phyloP scores from a whole-genome alignment of 108 stramenopile species.

The Pelagomonas calceolata region DNA sequence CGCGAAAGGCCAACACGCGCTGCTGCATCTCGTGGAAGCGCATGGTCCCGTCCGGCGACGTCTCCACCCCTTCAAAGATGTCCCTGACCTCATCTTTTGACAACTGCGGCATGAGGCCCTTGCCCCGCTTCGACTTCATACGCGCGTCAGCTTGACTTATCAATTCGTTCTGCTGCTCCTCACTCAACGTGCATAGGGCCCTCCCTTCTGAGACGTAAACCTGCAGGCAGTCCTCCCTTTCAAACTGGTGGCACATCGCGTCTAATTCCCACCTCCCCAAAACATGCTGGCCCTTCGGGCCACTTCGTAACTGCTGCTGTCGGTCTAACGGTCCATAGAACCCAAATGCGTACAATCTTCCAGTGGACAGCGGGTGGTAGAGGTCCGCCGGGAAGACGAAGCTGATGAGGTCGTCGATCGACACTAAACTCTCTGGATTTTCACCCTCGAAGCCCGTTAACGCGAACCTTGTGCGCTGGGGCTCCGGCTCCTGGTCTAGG shows the following conservation, averaged over 20 bases:
- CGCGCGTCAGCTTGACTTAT: constrained; percentile 33
- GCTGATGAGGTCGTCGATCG: constrained; percentile 18
- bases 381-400: constrained; percentile 35
- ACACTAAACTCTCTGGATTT: background rate
- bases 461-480: background rate
- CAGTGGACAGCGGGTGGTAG: constrained; percentile 38
- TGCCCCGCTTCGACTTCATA: constrained; percentile 24
- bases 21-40: constrained; percentile 43
- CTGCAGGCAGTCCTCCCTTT: constrained; percentile 38
- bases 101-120: constrained; percentile 24
- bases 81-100: constrained; percentile 20
- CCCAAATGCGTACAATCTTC: constrained; percentile 33
- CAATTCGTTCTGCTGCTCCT: constrained; percentile 32
- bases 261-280: constrained; percentile 36
- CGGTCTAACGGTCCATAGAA: constrained; percentile 39
- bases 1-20: constrained; percentile 22
- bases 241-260: constrained; percentile 39
- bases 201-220: constrained; percentile 25
- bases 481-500: background rate
- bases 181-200: constrained; percentile 20
- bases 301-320: constrained; percentile 15
- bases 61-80: constrained; percentile 20
- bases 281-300: constrained; percentile 28
- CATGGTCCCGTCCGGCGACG: constrained; percentile 17
- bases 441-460: background rate